phyloP scores from a whole-genome alignment of 2,329 filamentous ascomycete genomes.

The Aspergillus puulaauensis region DNA sequence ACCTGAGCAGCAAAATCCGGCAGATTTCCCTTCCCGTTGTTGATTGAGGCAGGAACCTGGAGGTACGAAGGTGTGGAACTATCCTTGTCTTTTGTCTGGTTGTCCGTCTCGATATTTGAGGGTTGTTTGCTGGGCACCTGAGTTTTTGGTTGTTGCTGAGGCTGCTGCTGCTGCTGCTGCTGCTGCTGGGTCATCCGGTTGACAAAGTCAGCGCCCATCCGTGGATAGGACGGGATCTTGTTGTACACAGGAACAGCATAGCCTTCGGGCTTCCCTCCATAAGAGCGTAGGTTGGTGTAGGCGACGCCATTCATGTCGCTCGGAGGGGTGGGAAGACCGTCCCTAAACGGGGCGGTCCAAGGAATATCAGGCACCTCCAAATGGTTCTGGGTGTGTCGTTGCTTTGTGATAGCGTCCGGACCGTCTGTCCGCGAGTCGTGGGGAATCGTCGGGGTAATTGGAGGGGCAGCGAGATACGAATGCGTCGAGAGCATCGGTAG shows the following conservation, averaged over 20 bases:
- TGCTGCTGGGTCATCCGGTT: conserved; percentile 25
- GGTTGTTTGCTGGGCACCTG: conserved; percentile 25
- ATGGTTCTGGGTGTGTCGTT: conserved; percentile 14
- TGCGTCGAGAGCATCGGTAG: conserved; percentile 27
- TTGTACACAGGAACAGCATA: conserved; percentile 26
- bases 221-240: conserved; percentile 19
- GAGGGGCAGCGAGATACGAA: conserved; percentile 26
- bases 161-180: conserved; percentile 18
- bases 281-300: conserved; percentile 34
- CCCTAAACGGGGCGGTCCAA: conserved; percentile 39
- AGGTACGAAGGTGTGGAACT: conserved; percentile 53
- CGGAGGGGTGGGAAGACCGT: conserved; percentile 43
- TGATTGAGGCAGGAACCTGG: conserved; percentile 74
- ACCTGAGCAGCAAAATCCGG: conserved; percentile 84
- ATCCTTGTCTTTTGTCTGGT: conserved; percentile 28
- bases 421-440: conserved; percentile 19
- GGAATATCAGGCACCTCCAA: conserved; percentile 19
- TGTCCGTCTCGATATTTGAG: conserved; percentile 19
- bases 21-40: conserved; percentile 70
- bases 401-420: conserved; percentile 12
- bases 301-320: conserved; percentile 44
- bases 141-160: conserved; percentile 24
- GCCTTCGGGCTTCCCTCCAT: conserved; percentile 31
- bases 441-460: conserved; percentile 27
- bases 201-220: conserved; percentile 23